A percentile compares a stretch with the other conserved stretches of the same genome.
These are phyloP conservation scores for Tuber aestivum DNA, from an alignment of 495 filamentous ascomycete genomes.

Conservation along the genomic window DNA sequence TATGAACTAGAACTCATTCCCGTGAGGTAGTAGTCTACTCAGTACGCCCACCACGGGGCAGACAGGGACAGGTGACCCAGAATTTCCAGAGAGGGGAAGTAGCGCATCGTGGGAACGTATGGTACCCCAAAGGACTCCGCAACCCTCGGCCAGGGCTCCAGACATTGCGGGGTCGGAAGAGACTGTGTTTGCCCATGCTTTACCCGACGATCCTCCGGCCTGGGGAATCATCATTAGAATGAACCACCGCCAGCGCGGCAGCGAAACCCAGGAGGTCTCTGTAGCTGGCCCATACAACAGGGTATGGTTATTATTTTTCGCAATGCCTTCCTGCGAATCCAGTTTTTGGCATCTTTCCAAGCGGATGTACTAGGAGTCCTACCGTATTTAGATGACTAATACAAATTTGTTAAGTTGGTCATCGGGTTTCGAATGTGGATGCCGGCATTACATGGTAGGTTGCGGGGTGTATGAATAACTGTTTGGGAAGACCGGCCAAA, in stretches of 20 bases:
- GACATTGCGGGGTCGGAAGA: too few relatives aligned
- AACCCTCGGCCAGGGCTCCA: not conserved
- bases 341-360: not conserved
- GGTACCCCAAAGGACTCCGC: not conserved
- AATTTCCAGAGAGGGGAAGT: not conserved
- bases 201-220: not conserved
- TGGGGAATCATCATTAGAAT: not conserved
- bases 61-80: not conserved
- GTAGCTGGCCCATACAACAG: not conserved
- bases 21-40: not conserved
- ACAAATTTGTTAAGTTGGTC: not conserved
- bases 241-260: not conserved
- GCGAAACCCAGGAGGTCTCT: not conserved
- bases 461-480: not conserved
- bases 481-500: not conserved
- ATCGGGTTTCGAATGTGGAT: not conserved
- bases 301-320: not conserved
- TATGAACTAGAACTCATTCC: not conserved
- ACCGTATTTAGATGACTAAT: slow-evolving; percentile 4
- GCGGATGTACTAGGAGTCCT: too few relatives aligned
- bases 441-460: too few relatives aligned
- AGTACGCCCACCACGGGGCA: not conserved
- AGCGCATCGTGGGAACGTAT: not conserved
- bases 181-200: not conserved
- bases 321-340: not conserved